Conservation (phyloP, 2,329 filamentous ascomycete genomes). For the Exophiala oligosperma region DNA sequence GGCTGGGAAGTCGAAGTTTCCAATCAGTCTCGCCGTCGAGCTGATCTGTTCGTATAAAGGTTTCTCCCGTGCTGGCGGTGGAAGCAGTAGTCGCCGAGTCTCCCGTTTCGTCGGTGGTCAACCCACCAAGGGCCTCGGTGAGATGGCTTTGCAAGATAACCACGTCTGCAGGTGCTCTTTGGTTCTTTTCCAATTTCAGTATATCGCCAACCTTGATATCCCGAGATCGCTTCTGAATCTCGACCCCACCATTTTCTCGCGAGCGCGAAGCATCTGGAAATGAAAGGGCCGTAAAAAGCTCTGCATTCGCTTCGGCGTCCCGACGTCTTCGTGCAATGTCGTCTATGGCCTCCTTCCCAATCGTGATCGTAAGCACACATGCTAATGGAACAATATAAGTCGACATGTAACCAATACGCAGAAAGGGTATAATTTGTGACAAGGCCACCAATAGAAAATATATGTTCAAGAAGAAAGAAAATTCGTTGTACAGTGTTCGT, state of each 20-base stretch:
- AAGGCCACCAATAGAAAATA: constrained; percentile 95
- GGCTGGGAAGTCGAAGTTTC: constrained; percentile 88
- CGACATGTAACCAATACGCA: constrained; percentile 90
- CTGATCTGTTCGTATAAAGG: constrained; percentile 96
- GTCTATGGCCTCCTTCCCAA: constrained; percentile 94
- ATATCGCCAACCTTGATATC: constrained; percentile 94
- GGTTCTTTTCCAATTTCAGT: constrained; percentile 87
- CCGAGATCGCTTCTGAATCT: constrained; percentile 76
- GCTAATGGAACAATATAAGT: constrained; percentile 91
- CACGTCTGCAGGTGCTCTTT: constrained; percentile 91
- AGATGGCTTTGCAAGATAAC: constrained; percentile 82
- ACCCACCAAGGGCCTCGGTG: constrained; percentile 48
- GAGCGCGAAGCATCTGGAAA: constrained; percentile 47
- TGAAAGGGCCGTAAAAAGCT: constrained; percentile 75
- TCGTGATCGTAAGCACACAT: constrained; percentile 87
- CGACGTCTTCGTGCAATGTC: constrained; percentile 83
- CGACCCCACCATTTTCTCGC: constrained; percentile 41
- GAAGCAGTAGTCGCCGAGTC: constrained; percentile 12
- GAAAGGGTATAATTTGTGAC: constrained; percentile 84
- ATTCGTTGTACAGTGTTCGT: constrained; percentile 94
- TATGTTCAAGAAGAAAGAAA: constrained; percentile 99
- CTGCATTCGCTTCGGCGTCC: constrained; percentile 92
- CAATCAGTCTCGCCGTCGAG: constrained; percentile 97
- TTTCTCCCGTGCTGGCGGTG: constrained; percentile 62
- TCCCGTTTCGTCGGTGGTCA: constrained; percentile 31